Percentiles rank a stretch among this genome's conserved stretches.
Evolutionary conservation across 2,329 filamentous ascomycete genomes (phyloP).

Genomic region (Xylariales sp.): DNA sequence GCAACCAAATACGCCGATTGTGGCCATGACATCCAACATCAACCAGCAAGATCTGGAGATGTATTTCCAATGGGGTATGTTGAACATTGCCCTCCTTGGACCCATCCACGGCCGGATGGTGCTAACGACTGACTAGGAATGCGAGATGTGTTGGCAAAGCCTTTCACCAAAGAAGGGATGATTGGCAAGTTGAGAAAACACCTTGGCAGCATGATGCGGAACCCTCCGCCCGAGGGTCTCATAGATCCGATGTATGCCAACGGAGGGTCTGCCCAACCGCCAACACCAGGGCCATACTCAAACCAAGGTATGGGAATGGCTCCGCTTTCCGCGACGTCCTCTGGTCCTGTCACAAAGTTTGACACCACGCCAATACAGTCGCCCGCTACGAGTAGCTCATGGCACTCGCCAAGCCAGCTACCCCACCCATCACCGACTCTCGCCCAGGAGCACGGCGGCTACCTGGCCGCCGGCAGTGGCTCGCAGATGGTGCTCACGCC

Average conservation of each 20-base stretch:
- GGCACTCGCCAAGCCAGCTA: constrained; percentile 65
- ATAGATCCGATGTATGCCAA: constrained; percentile 50
- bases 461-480: constrained; percentile 56
- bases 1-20: constrained; percentile 83
- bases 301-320: constrained; percentile 51
- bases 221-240: constrained; percentile 59
- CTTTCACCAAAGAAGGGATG: constrained; percentile 91
- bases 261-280: constrained; percentile 46
- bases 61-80: constrained; percentile 94
- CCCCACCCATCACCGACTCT: constrained; percentile 62
- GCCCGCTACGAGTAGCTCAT: constrained; percentile 60
- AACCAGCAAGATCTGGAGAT: constrained; percentile 95
- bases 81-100: not conserved
- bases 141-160: constrained; percentile 97
- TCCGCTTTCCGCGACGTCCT: constrained; percentile 49
- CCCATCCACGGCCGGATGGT: not conserved
- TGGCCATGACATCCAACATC: constrained; percentile 99
- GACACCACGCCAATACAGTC: constrained; percentile 67
- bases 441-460: constrained; percentile 58
- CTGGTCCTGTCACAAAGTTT: constrained; percentile 59
- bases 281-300: constrained; percentile 50
- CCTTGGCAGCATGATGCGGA: constrained; percentile 83
- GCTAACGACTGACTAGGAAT: constrained; percentile 71
- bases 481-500: constrained; percentile 55
- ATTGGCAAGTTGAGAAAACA: constrained; percentile 89